phyloP scores from a whole-genome alignment of 2,329 filamentous ascomycete genomes.

The Didymellaceae sp. region DNA sequence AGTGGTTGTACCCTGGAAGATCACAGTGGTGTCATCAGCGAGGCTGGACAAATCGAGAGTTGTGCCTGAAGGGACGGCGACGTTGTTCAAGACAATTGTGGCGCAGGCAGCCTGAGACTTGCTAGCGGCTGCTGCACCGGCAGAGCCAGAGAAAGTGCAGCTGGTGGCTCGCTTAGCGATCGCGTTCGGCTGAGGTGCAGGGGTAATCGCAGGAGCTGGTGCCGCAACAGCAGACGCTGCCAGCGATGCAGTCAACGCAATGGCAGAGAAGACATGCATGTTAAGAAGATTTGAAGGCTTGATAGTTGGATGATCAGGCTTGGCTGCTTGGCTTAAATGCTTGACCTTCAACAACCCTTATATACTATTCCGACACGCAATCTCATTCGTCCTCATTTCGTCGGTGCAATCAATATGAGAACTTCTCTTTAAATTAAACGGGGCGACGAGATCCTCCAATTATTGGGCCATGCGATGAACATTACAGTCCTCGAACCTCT shows the following conservation, averaged over 20 bases:
- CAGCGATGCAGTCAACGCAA: conserved; percentile 26
- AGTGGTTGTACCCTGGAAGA: conserved; percentile 69
- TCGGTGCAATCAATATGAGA: conserved; percentile 11
- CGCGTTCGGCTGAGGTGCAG: conserved; percentile 23
- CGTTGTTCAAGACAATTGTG: conserved; percentile 60
- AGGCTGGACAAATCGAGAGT: conserved; percentile 65
- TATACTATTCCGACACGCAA: conserved; percentile 9
- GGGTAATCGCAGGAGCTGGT: conserved; percentile 31
- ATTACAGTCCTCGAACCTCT: not conserved
- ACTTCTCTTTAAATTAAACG: conserved; percentile 6
- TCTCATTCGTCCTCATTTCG: conserved; percentile 1
- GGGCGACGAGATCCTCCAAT: conserved; percentile 13
- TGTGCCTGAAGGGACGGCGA: conserved; percentile 63
- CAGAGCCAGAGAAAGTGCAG: conserved; percentile 60
- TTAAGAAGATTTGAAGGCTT: conserved; percentile 9
- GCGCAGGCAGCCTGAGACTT: conserved; percentile 59
- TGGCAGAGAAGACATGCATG: conserved; percentile 25
- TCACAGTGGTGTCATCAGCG: conserved; percentile 59
- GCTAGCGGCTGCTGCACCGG: conserved; percentile 54
- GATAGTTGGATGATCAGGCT: conserved; percentile 6
- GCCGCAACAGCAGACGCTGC: conserved; percentile 30
- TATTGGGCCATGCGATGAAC: not conserved
- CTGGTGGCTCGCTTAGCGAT: conserved; percentile 34
- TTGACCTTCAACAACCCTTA: conserved; percentile 16
- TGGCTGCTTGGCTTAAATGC: conserved; percentile 24